Conservation (phyloP, 208 protist species). For the Trypanosoma cruzi region DNA sequence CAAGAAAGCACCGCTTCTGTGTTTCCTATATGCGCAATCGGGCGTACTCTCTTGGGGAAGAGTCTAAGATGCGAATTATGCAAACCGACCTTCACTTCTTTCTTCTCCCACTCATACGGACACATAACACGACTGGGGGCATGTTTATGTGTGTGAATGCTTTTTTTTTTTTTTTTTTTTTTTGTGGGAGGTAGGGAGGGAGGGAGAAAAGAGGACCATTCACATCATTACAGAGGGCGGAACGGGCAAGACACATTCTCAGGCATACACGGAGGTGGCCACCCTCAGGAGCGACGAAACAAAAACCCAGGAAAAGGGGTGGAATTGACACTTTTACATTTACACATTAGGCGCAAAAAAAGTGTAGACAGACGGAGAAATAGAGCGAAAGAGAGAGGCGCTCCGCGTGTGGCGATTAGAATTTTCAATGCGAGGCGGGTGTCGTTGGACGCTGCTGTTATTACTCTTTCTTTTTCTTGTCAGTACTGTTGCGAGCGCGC, state of each 20-base stretch:
- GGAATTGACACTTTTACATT: no score
- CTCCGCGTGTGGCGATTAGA: neutral
- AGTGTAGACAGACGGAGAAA: no score
- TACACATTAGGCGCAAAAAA: no score
- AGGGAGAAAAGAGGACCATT: no score
- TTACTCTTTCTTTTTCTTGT: neutral
- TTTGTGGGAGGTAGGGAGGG: slow-evolving; percentile 45
- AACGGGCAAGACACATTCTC: no score
- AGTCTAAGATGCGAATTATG: neutral
- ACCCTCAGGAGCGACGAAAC: no score
- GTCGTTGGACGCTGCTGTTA: neutral
- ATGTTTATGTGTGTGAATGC: slow-evolving; percentile 56
- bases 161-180: no score
- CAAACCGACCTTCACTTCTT: neutral
- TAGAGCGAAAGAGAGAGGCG: neutral
- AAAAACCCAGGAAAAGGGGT: no score
- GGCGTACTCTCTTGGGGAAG: slow-evolving; percentile 29
- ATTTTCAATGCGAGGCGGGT: neutral
- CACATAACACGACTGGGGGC: no score
- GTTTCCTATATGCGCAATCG: slow-evolving; percentile 6
- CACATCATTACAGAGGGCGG: no score
- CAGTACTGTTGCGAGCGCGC: slow-evolving; percentile 3
- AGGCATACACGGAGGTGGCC: no score
- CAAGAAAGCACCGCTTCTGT: slow-evolving; percentile 15
- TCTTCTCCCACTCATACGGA: no score